These are phyloP conservation scores for Calonectria pseudoturangicola DNA, from an alignment of 2,329 filamentous ascomycete genomes.

Conservation along the genomic window DNA sequence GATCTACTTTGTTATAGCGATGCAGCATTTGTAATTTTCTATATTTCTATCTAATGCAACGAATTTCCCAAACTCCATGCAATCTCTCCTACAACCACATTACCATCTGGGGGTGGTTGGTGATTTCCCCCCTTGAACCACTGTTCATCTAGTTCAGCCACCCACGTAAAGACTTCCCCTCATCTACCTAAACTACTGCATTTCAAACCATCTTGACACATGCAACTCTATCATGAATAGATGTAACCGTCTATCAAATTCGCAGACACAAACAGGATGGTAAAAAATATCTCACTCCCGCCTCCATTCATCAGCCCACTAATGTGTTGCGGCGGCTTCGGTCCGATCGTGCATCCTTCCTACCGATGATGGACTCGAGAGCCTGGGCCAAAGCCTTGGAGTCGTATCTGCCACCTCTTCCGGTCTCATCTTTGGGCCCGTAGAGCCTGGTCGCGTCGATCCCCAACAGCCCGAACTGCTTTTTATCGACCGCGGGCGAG, in stretches of 20 bases:
- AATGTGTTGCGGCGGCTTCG: slow-evolving; percentile 68
- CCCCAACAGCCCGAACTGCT: slow-evolving; percentile 77
- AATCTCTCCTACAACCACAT: not conserved
- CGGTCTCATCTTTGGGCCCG: slow-evolving; percentile 73
- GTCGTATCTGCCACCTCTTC: slow-evolving; percentile 80
- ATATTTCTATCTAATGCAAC: slow-evolving; percentile 25
- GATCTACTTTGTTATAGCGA: slow-evolving; percentile 22
- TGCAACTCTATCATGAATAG: not conserved
- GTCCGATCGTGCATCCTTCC: slow-evolving; percentile 61
- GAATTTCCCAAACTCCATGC: slow-evolving; percentile 16
- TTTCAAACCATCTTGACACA: not conserved
- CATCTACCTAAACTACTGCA: not conserved
- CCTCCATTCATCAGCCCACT: slow-evolving; percentile 53
- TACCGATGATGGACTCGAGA: slow-evolving; percentile 85
- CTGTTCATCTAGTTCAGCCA: not conserved
- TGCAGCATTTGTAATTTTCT: slow-evolving; percentile 4
- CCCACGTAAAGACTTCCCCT: not conserved
- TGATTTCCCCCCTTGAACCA: not conserved
- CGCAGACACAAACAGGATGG: not conserved
- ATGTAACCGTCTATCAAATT: not conserved
- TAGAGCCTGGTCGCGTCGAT: slow-evolving; percentile 87
- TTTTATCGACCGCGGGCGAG: slow-evolving; percentile 82
- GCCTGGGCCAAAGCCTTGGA: slow-evolving; percentile 83
- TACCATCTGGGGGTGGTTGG: not conserved
- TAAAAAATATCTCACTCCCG: not conserved